Evolutionary conservation across 768 basidiomycete species (phyloP).

Genomic region (Auricularia auricula-judae): DNA sequence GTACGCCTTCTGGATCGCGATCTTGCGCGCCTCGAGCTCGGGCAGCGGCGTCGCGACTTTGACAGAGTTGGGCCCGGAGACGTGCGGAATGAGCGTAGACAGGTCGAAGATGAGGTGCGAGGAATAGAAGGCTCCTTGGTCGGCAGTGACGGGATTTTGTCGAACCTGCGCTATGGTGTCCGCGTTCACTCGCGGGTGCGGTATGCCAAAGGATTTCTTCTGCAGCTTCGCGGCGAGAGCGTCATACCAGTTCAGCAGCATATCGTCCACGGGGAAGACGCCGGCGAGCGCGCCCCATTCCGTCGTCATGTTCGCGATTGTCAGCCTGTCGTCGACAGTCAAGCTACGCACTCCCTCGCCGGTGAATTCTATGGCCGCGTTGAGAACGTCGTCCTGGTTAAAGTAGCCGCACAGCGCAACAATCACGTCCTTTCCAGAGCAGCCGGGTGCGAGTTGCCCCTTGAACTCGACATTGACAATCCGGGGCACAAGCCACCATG

Average conservation of each 20-base stretch:
- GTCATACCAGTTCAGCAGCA: slow-evolving; percentile 80
- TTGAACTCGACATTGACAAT: slow-evolving; percentile 91
- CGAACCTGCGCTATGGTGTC: slow-evolving; percentile 20
- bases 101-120: slow-evolving; percentile 87
- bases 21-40: slow-evolving; percentile 55
- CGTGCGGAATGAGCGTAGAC: slow-evolving; percentile 86
- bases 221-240: slow-evolving; percentile 59
- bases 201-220: slow-evolving; percentile 66
- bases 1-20: slow-evolving; percentile 93
- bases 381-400: slow-evolving; percentile 93
- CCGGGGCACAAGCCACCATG: slow-evolving; percentile 99
- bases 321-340: slow-evolving; percentile 82
- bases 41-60: slow-evolving; percentile 93
- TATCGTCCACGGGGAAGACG: slow-evolving; percentile 85
- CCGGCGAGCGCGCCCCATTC: slow-evolving; percentile 98
- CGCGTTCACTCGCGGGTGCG: slow-evolving; percentile 79
- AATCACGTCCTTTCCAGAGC: slow-evolving; percentile 97
- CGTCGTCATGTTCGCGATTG: slow-evolving; percentile 99
- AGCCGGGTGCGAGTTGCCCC: slow-evolving; percentile 73
- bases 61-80: slow-evolving; percentile 96
- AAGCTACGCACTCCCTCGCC: slow-evolving; percentile 77
- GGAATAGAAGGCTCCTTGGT: slow-evolving; percentile 68
- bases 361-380: slow-evolving; percentile 92
- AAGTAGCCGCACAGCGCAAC: slow-evolving; percentile 93
- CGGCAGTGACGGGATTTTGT: slow-evolving; percentile 37